Conservation (phyloP, 371 early-diverging fungal species). For the Gilbertella persicaria region DNA sequence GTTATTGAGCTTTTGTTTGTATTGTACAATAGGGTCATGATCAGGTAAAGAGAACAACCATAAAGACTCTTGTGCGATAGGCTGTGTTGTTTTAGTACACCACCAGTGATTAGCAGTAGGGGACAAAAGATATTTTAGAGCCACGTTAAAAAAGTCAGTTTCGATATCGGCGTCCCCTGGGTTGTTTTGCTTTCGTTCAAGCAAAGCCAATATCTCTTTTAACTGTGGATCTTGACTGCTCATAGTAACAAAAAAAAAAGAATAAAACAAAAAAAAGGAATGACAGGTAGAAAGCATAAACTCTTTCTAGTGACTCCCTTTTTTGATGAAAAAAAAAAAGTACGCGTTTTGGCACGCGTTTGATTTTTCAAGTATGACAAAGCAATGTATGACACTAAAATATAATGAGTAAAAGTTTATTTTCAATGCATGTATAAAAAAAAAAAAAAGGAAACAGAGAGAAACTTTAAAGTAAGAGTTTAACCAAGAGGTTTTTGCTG, state of each 20-base stretch:
- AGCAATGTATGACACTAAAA: too few species aligned
- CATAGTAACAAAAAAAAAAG: background rate
- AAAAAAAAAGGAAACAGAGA: too few species aligned
- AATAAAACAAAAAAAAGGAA: too few species aligned
- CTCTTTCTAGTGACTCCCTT: too few species aligned
- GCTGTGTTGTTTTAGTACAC: slow-evolving; percentile 30
- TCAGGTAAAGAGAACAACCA: slow-evolving; percentile 52
- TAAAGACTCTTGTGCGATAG: slow-evolving; percentile 42
- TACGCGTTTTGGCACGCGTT: too few species aligned
- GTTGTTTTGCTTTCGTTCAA: slow-evolving; percentile 19
- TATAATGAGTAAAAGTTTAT: too few species aligned
- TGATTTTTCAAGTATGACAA: too few species aligned
- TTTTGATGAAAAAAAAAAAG: too few species aligned
- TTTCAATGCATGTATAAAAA: too few species aligned
- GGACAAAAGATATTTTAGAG: slow-evolving; percentile 35
- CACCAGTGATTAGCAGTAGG: slow-evolving; percentile 43
- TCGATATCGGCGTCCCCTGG: slow-evolving; percentile 32
- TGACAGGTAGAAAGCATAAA: too few species aligned
- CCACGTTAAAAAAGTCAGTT: slow-evolving; percentile 39
- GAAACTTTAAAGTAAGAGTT: too few species aligned
- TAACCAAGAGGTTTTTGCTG: slow-evolving; percentile 87
- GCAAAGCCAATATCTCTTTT: slow-evolving; percentile 9
- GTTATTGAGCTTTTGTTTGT: slow-evolving; percentile 36
- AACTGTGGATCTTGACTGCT: slow-evolving; percentile 6
- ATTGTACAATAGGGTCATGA: slow-evolving; percentile 40